A percentile compares a stretch with the other conserved stretches of the same genome.
Evolutionary conservation across 1,139 yeast genomes (phyloP).

Genomic region (Saccharomyces hybrid): DNA sequence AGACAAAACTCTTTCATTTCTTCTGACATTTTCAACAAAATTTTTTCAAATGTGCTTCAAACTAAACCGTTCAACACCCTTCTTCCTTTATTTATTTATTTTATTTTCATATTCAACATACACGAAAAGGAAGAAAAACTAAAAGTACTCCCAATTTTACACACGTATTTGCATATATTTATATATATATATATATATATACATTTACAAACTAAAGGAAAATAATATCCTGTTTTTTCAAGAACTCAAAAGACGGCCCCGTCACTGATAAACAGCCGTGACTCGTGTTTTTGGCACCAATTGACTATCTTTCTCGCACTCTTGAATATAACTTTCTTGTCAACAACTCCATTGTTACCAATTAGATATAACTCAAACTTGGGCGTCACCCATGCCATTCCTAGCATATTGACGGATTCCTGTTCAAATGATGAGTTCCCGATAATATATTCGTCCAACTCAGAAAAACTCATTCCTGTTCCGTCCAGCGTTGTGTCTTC

Average conservation of each 20-base stretch:
- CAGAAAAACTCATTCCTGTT: background rate
- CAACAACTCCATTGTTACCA: conserved; percentile 42
- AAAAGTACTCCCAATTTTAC: background rate
- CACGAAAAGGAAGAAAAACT: background rate
- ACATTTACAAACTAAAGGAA: background rate
- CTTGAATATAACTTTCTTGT: conserved; percentile 41
- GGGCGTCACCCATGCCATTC: conserved; percentile 51
- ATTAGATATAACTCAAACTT: conserved; percentile 49
- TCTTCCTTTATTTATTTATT: conserved; percentile 2
- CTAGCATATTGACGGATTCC: conserved; percentile 36
- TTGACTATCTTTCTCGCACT: conserved; percentile 46
- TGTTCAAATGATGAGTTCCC: conserved; percentile 10
- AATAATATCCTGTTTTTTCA: background rate
- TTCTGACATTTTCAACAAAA: conserved; percentile 1
- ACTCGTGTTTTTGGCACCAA: conserved; percentile 54
- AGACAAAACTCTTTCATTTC: background rate
- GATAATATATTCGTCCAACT: conserved; percentile 4
- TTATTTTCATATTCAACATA: background rate
- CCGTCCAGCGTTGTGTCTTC: conserved; percentile 12
- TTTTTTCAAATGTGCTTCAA: background rate
- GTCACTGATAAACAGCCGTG: conserved; percentile 50
- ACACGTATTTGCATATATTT: background rate
- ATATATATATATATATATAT: background rate
- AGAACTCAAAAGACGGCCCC: conserved; percentile 46
- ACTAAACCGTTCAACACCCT: background rate